Base-by-base conservation (phyloP, 495 filamentous ascomycete genomes). In the Podospora didyma region DNA sequence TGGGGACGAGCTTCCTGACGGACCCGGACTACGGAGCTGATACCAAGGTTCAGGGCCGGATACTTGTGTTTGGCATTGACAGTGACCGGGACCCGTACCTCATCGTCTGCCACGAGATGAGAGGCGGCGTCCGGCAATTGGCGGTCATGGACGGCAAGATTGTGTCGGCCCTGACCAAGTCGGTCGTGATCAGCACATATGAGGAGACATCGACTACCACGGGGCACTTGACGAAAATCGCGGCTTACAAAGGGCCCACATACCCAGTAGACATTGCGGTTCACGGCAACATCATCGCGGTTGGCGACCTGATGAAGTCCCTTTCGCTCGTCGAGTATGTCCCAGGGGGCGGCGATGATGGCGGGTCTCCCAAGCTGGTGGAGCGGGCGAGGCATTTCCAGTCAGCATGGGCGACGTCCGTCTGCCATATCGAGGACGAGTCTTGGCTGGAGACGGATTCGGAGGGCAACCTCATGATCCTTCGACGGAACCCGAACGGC, bases 281-380 rank as follows among this genome's bases (percentile, higher is more conserved):
- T 10, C 77, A 78, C 16, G 83, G 73, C 14, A 80, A 88, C 54
- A 77, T 82, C 24, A 93, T 97, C 58, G 88, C 88, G 0, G 85
- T 99, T 4, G 89, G 86, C 1, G 94, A 99, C 62, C 74, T 99
- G 39, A 97, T 96, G 91, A 96, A 97, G 75, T 93, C 89, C 31
- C 75, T 94, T 37, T 87, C 88, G 16, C 68, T 97, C 10, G 74
- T 96, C 11, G 73, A 90, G 64, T 92, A 84, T 62, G 71, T 74
- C 9, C 75, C 75, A 3, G 26, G 26, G 34, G 57, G 73, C 24
- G 71, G 70, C 61, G 37, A 59, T 26, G 49, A 54, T 1, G 54
- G 51, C 9, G 56, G 78, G 70, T 69, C 24, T 73, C 81, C 73
- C 60, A 72, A 58, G 57, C 75, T 96, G 42, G 74, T 68, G 0